Base-by-base conservation (phyloP, 768 basidiomycete genomes). In the Russula foetens region DNA sequence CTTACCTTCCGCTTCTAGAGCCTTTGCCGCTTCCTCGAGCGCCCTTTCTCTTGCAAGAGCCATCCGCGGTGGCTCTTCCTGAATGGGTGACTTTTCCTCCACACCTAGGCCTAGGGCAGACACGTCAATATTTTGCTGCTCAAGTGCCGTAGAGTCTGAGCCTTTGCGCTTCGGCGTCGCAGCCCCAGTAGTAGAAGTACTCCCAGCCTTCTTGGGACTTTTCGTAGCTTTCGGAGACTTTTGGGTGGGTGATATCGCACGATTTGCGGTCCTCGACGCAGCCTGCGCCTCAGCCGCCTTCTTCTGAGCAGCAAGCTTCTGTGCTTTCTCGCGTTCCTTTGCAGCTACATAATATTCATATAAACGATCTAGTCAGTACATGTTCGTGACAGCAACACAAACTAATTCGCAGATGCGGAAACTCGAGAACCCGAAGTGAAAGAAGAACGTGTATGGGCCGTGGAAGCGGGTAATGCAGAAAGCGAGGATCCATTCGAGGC, bases 41-140 rank as follows among this genome's bases (percentile, higher is more conserved):
- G 98, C 72, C 70, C 89, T 95, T 70, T 90, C 93, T 60, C 81
- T 78, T 15, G 89, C 85, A 65, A 90, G 76, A 23, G 75, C 80
- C 59, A 89, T 74, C 67, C 81, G 86, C 15, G 88, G 89, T 9
- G 78, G 72, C 48, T 82, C 81, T 64, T 81, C 78, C 39, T 78
- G 78, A 12, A 66, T 52, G 50, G 67, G 66, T 33, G 73, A 74
- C 7, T 77, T 75, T 38, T 82, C 79, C 43, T 77, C 75, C 43
- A 75, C 66, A 23, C 75, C 74, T 33, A 95, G 75, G 71, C 90
- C 89, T 64, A 94, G 72, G 4, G 81, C 90, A 50, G 84, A 80
- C 45, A 95, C 74, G 74, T 96, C 92, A 63, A 92, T 71, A 23
- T 82, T 74, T 63, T 83, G 77, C 48, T 83, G 81, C 67, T 85